Evolutionary conservation across 164 flowering plant genomes (phyloP), one percentile per base, ranked within the genome.

Genomic region (Piper betle): DNA sequence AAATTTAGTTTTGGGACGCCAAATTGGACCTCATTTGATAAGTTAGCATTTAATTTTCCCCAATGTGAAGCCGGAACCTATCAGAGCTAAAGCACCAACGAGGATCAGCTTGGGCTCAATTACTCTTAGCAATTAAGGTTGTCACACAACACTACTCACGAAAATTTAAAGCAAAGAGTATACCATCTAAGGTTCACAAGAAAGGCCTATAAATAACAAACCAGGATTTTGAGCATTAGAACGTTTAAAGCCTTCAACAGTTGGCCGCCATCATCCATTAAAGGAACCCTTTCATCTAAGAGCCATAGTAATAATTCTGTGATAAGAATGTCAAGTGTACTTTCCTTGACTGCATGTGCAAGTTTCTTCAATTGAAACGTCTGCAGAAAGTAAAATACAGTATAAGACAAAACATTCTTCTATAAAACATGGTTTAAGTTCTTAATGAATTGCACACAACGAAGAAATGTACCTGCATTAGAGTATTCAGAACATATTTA

Each of bases 241-340:
- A 91, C 97, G 77, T 94, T 94, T 73, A 94, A 68, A 52, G 97
- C 99, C 78, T 89, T 94, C 61, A 94, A 69, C 71, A 94, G 96
- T 68, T 86, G 97, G 72, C 95, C 83, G 33, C 99, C 99, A 77
- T 94, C 99, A 76, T 94, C 97, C 97, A 94, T 94, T 60, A 74
- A 80, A 1, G 91, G 95, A 70, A 94, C 97, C 67, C 99, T 74
- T 73, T 91, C 97, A 84, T 94, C 99, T 73, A 94, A 77, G 64
- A 94, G 97, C 97, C 99, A 88, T 55, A 94, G 89, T 54, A 94
- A 80, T 63, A 94, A 96, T 72, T 94, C 99, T 9, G 95, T 86
- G 58, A 94, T 87, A 52, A 94, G 89, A 70, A 75, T 81, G 76
- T 88, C 82, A 52, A 94, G 93, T 20, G 97, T 91, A 61, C 84